These are phyloP conservation scores for Cryptosporidium felis DNA, from an alignment of 169 alveolate genomes.

Conservation along the genomic window DNA sequence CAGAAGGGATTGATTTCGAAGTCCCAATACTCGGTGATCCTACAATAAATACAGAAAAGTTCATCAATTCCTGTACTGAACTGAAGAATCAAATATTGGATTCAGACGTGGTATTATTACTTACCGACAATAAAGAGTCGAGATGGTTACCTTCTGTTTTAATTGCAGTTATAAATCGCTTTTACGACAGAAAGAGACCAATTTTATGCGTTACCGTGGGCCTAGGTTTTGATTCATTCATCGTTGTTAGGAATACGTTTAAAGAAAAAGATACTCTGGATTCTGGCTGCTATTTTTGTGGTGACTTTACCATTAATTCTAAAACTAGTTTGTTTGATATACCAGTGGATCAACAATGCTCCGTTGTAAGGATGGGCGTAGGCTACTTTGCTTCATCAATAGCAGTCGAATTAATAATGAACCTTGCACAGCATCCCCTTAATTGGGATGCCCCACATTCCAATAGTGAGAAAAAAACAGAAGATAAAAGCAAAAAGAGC, in stretches of 20 bases:
- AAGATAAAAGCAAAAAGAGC: neutral
- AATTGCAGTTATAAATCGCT: slow-evolving; percentile 75
- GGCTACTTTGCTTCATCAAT: slow-evolving; percentile 85
- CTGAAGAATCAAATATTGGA: neutral
- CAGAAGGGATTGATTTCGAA: slow-evolving; percentile 78
- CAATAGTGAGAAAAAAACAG: neutral
- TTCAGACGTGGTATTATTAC: slow-evolving; percentile 81
- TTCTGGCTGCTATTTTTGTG: slow-evolving; percentile 90
- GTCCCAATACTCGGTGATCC: slow-evolving; percentile 92
- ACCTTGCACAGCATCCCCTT: slow-evolving; percentile 82
- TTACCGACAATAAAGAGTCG: slow-evolving; percentile 88
- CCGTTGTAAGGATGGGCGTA: slow-evolving; percentile 89
- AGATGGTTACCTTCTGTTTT: slow-evolving; percentile 90
- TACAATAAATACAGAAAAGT: slow-evolving; percentile 76
- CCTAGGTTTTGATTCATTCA: slow-evolving; percentile 88
- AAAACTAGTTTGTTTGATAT: slow-evolving; percentile 84
- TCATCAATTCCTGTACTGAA: slow-evolving; percentile 2
- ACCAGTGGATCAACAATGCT: slow-evolving; percentile 89
- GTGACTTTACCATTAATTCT: slow-evolving; percentile 85
- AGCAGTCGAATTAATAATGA: slow-evolving; percentile 85
- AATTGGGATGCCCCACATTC: slow-evolving; percentile 79
- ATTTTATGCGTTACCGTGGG: slow-evolving; percentile 87
- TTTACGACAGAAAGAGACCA: slow-evolving; percentile 3
- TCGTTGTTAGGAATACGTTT: slow-evolving; percentile 87
- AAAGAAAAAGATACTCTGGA: slow-evolving; percentile 62